Percentiles rank a stretch among this genome's conserved stretches.
These are phyloP conservation scores for Nitzschia palea DNA, from an alignment of 108 stramenopile genomes.

Conservation along the genomic window DNA sequence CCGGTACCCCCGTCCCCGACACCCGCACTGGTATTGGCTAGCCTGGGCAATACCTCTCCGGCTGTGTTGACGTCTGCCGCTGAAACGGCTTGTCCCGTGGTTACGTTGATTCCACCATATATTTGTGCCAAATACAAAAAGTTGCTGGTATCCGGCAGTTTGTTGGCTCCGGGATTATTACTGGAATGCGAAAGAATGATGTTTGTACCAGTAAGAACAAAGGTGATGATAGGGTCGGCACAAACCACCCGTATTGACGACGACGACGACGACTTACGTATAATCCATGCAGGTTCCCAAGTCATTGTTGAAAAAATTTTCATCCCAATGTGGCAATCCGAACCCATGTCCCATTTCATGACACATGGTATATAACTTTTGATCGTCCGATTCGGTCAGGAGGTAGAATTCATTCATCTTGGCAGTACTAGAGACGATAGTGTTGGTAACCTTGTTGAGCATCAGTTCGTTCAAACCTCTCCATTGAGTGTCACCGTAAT, in stretches of 20 bases:
- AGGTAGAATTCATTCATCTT: slow-evolving; percentile 84
- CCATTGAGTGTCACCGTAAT: slow-evolving; percentile 85
- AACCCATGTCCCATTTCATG: slow-evolving; percentile 69
- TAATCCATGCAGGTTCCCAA: slow-evolving; percentile 86
- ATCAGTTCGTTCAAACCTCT: slow-evolving; percentile 71
- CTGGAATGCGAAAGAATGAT: background rate
- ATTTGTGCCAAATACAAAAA: slow-evolving; percentile 57
- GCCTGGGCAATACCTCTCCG: background rate
- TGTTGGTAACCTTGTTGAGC: slow-evolving; percentile 40
- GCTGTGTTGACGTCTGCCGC: too few species aligned
- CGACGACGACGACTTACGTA: slow-evolving; percentile 8
- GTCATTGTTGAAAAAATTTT: slow-evolving; percentile 76
- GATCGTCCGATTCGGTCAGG: slow-evolving; percentile 40
- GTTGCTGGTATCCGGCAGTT: slow-evolving; percentile 62
- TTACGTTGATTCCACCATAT: slow-evolving; percentile 58
- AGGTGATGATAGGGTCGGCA: slow-evolving; percentile 20
- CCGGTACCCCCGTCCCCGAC: background rate
- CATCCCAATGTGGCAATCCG: slow-evolving; percentile 83
- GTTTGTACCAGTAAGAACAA: slow-evolving; percentile 13
- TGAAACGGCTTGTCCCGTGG: background rate
- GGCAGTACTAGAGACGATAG: slow-evolving; percentile 62
- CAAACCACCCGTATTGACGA: background rate
- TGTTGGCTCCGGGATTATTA: slow-evolving; percentile 54
- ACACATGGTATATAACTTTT: slow-evolving; percentile 75
- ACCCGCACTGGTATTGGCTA: background rate